Evolutionary conservation across 257 asterid genomes (phyloP).

Genomic region (Penstemon eatonii): DNA sequence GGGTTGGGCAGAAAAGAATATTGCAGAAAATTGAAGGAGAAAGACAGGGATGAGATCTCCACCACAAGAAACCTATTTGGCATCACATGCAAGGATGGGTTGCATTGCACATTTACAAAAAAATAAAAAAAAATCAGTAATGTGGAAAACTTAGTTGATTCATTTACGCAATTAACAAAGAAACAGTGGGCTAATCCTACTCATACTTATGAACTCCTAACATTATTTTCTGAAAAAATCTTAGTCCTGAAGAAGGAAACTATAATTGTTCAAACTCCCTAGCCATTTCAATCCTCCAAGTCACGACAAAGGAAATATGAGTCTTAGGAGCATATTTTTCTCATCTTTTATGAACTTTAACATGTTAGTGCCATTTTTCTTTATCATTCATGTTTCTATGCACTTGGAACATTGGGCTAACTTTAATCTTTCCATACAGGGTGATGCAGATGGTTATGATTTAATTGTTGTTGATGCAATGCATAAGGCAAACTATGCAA

Average conservation of each 20-base stretch:
- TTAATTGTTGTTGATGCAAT: conserved; percentile 97
- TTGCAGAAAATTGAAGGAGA: conserved; percentile 2
- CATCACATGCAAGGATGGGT: neutral
- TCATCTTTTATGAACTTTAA: neutral
- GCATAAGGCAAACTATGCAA: conserved; percentile 99
- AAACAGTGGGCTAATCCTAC: neutral
- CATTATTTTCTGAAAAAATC: neutral
- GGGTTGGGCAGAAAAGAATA: neutral
- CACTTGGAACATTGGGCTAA: conserved; percentile 20
- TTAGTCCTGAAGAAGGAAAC: neutral
- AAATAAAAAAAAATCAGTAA: neutral
- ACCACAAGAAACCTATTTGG: neutral
- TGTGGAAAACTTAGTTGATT: neutral
- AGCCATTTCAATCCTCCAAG: conserved; percentile 7
- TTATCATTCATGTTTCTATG: neutral
- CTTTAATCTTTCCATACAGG: conserved; percentile 53
- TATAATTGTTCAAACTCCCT: conserved; percentile 6
- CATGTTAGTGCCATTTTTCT: conserved; percentile 9
- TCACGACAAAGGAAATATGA: conserved; percentile 1
- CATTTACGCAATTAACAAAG: neutral
- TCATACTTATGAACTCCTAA: neutral
- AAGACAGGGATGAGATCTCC: neutral
- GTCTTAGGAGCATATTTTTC: neutral
- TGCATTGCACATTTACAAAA: neutral
- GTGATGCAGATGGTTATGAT: conserved; percentile 99